These are phyloP conservation scores for Ceratobasidium sp. DNA, from an alignment of 1,284 basidiomycete genomes.

Conservation along the genomic window DNA sequence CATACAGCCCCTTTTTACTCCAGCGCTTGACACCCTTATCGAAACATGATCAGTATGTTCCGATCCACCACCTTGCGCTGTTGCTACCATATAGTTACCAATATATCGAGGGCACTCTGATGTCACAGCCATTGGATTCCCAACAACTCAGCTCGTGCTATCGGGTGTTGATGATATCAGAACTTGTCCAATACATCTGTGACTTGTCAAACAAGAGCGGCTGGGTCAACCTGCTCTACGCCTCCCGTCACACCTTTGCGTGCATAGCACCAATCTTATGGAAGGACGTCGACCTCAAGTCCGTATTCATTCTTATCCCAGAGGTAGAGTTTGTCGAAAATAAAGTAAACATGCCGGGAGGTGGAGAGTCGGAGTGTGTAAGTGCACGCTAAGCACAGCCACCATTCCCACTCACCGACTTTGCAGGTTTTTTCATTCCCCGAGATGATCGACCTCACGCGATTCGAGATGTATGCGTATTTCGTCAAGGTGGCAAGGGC, in stretches of 20 bases:
- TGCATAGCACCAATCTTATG: neutral
- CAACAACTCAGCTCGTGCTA: neutral
- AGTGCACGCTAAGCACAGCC: too few relatives aligned
- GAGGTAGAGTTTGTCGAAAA: neutral
- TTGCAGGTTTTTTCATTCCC: neutral
- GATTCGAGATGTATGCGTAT: neutral
- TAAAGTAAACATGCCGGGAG: neutral
- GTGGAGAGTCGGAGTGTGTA: neutral
- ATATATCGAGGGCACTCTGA: too few relatives aligned
- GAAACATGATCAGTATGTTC: neutral
- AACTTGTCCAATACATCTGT: neutral
- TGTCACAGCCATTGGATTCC: too few relatives aligned
- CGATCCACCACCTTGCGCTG: neutral
- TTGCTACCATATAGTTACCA: neutral
- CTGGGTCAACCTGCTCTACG: neutral
- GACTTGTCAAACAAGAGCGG: neutral
- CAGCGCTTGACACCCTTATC: too few relatives aligned
- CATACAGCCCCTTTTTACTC: too few relatives aligned
- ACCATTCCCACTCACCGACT: too few relatives aligned
- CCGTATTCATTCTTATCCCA: neutral
- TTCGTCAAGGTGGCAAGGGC: constrained; percentile 1
- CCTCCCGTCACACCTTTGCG: neutral
- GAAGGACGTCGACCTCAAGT: constrained; percentile 1
- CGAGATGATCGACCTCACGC: neutral
- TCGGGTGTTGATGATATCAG: neutral